phyloP scores from a whole-genome alignment of 495 filamentous ascomycete genomes.

The Beverwykella pulmonaria region DNA sequence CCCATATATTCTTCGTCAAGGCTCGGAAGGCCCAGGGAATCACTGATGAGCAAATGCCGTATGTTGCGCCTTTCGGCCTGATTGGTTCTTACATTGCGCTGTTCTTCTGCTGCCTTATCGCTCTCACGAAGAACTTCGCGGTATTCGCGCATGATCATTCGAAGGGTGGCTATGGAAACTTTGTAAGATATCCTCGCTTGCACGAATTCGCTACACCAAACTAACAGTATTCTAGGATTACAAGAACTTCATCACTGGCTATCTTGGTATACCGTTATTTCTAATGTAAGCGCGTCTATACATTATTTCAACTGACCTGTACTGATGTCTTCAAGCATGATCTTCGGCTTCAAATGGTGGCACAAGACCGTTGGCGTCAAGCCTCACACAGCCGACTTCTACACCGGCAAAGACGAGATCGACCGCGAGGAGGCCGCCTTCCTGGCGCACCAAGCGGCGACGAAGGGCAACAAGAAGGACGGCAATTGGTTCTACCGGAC shows the following conservation, averaged over 20 bases:
- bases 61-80: slow-evolving; percentile 70
- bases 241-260: slow-evolving; percentile 78
- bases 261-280: slow-evolving; percentile 81
- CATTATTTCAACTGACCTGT: neutral
- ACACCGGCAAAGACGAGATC: slow-evolving; percentile 70
- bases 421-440: slow-evolving; percentile 74
- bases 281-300: slow-evolving; percentile 48
- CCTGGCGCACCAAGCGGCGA: slow-evolving; percentile 57
- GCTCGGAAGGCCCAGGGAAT: slow-evolving; percentile 74
- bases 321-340: slow-evolving; percentile 46
- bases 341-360: slow-evolving; percentile 69
- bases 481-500: slow-evolving; percentile 60
- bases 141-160: slow-evolving; percentile 60
- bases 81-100: slow-evolving; percentile 70
- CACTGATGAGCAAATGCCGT: slow-evolving; percentile 65
- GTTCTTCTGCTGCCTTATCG: slow-evolving; percentile 68
- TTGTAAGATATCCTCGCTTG: slow-evolving; percentile 38
- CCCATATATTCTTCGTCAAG: slow-evolving; percentile 77
- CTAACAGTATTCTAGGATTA: slow-evolving; percentile 41
- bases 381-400: slow-evolving; percentile 67
- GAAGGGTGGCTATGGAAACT: slow-evolving; percentile 53
- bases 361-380: slow-evolving; percentile 56
- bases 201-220: neutral
- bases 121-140: slow-evolving; percentile 75
- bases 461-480: slow-evolving; percentile 43